Percentiles rank a stretch among this genome's conserved stretches.
Conservation (phyloP, 2,329 filamentous ascomycete genomes). For the Trichoderma sp. region DNA sequence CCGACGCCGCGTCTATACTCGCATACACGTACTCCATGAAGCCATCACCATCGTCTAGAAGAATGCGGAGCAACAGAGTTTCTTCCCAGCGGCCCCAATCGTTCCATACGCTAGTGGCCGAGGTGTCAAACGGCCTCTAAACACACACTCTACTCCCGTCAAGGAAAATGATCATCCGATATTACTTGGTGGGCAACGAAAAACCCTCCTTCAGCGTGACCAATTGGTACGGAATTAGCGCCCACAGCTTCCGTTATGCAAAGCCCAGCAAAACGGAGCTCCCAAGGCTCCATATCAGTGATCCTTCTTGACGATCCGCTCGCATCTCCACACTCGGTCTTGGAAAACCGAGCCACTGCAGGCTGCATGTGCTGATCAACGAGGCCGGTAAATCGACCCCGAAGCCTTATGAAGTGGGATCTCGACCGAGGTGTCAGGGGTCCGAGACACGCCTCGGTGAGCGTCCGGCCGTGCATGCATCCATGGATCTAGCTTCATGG, state of each 20-base stretch:
- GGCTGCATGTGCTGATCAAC: not conserved
- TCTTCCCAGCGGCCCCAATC: not conserved
- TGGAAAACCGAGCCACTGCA: not conserved
- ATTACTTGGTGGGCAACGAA: not conserved
- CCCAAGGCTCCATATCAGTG: not conserved
- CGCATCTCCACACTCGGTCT: constrained; percentile 12
- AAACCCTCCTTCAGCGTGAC: constrained; percentile 1
- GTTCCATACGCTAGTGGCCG: not conserved
- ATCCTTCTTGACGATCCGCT: constrained; percentile 10
- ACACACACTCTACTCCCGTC: not conserved
- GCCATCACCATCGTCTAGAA: not conserved
- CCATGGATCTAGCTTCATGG: not conserved
- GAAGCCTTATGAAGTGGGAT: not conserved
- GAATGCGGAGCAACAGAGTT: not conserved
- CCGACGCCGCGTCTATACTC: not conserved
- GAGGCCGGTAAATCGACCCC: not conserved
- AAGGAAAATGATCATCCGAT: constrained; percentile 11
- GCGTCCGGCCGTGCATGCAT: not conserved
- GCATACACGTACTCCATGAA: not conserved
- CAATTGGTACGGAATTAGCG: not conserved
- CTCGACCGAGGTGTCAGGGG: not conserved
- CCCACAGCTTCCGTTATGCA: not conserved
- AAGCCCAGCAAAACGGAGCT: not conserved
- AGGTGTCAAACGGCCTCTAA: not conserved
- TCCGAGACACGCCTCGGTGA: not conserved